Percentiles rank a stretch among this genome's conserved stretches.
These are phyloP conservation scores for Rubroboletus pulcherrimus DNA, from an alignment of 768 basidiomycete species.

Conservation along the genomic window DNA sequence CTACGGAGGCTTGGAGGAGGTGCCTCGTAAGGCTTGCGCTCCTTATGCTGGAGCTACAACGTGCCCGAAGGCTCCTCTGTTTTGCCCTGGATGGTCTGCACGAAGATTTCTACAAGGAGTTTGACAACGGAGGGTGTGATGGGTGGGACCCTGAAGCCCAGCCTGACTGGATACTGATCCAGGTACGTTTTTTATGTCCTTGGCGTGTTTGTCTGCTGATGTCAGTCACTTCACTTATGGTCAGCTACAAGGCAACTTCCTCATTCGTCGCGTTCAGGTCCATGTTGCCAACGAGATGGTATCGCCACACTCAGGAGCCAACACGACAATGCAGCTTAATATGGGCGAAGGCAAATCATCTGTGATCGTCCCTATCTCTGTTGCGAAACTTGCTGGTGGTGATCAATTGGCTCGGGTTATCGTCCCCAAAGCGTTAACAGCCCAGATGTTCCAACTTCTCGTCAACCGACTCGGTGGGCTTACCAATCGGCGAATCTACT, in stretches of 20 bases:
- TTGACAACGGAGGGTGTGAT: constrained; percentile 17
- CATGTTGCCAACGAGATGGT: constrained; percentile 44
- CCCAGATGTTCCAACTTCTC: constrained; percentile 46
- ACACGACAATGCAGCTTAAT: constrained; percentile 45
- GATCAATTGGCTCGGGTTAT: constrained; percentile 43
- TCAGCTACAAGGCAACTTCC: constrained; percentile 43
- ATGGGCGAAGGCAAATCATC: constrained; percentile 56
- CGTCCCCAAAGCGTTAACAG: constrained; percentile 40
- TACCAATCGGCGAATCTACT: constrained; percentile 41
- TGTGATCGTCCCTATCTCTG: constrained; percentile 43
- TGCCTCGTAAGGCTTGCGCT: constrained; percentile 26
- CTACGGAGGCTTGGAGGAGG: constrained; percentile 26
- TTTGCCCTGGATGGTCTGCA: constrained; percentile 13
- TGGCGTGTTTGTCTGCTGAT: background rate
- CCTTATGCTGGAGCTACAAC: constrained; percentile 32
- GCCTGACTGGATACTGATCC: constrained; percentile 43
- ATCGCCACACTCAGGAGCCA: constrained; percentile 30
- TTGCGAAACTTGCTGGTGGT: constrained; percentile 40
- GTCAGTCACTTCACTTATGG: background rate
- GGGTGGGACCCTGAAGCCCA: constrained; percentile 17
- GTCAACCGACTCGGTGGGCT: constrained; percentile 40
- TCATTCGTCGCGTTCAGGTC: constrained; percentile 39
- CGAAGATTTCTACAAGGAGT: constrained; percentile 30
- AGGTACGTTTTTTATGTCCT: constrained; percentile 23
- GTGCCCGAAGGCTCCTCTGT: constrained; percentile 31